These are phyloP conservation scores for Cochlearia excelsa DNA, from an alignment of 345 rosid genomes.

Conservation along the genomic window DNA sequence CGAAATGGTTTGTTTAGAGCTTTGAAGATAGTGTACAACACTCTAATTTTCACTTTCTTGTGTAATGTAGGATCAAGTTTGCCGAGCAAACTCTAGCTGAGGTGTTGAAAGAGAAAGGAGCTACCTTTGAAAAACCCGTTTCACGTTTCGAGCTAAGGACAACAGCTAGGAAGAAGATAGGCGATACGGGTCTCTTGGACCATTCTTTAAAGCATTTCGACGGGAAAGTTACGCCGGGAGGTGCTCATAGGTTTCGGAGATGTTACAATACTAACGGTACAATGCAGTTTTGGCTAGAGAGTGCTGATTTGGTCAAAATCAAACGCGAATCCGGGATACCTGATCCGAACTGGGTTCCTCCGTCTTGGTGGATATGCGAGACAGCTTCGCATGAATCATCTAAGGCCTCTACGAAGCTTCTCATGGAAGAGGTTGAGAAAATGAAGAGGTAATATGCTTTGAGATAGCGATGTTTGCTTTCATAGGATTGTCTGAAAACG, in stretches of 20 bases:
- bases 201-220: constrained; percentile 88
- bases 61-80: constrained; percentile 52
- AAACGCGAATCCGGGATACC: constrained; percentile 62
- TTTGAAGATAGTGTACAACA: too few relatives aligned
- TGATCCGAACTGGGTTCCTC: constrained; percentile 60
- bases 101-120: constrained; percentile 71
- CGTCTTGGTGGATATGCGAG: constrained; percentile 55
- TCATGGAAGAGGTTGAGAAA: constrained; percentile 56
- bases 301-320: constrained; percentile 61
- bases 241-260: constrained; percentile 75
- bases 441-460: constrained; percentile 46
- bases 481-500: background rate
- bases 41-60: too few relatives aligned
- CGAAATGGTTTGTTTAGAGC: constrained; percentile 1
- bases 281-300: constrained; percentile 94
- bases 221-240: constrained; percentile 83
- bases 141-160: constrained; percentile 54
- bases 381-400: constrained; percentile 43
- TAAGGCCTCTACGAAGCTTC: constrained; percentile 48
- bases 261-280: constrained; percentile 75
- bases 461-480: background rate
- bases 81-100: constrained; percentile 67
- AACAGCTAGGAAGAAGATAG: constrained; percentile 65
- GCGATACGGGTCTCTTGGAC: constrained; percentile 95
- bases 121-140: constrained; percentile 63